phyloP scores from a whole-genome alignment of 805 yeast genomes.

The Saccharomycopsis sp. region DNA sequence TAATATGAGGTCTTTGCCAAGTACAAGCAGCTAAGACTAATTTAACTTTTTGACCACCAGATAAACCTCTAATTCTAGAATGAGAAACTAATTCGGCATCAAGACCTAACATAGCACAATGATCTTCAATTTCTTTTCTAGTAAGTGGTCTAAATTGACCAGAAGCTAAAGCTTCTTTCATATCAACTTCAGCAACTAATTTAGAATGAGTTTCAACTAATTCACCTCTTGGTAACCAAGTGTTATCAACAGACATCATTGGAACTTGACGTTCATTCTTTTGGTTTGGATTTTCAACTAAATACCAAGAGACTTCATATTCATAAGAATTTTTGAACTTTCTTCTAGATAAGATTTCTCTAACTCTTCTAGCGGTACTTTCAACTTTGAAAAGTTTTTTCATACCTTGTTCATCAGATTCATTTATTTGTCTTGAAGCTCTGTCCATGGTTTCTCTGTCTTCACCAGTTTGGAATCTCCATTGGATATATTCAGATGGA shows the following conservation, averaged over 20 bases:
- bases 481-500: slow-evolving; percentile 99
- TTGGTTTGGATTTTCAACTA: slow-evolving; percentile 99
- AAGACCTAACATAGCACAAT: slow-evolving; percentile 97
- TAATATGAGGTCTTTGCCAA: slow-evolving; percentile 99
- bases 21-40: slow-evolving; percentile 99
- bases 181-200: slow-evolving; percentile 99
- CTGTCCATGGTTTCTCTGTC: slow-evolving; percentile 99
- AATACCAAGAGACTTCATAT: slow-evolving; percentile 94
- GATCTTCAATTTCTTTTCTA: slow-evolving; percentile 99
- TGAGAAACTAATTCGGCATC: slow-evolving; percentile 99
- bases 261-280: slow-evolving; percentile 99
- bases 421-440: slow-evolving; percentile 97
- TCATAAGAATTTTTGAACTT: slow-evolving; percentile 99
- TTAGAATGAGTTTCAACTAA: slow-evolving; percentile 93
- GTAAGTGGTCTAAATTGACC: slow-evolving; percentile 99
- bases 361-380: slow-evolving; percentile 96
- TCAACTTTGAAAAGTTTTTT: slow-evolving; percentile 99
- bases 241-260: slow-evolving; percentile 99
- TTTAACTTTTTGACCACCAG: slow-evolving; percentile 99
- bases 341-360: slow-evolving; percentile 91
- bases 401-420: slow-evolving; percentile 95
- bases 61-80: slow-evolving; percentile 99
- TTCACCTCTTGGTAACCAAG: slow-evolving; percentile 99
- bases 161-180: slow-evolving; percentile 99
- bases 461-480: slow-evolving; percentile 99